Evolutionary conservation across 495 filamentous ascomycete genomes (phyloP).

Genomic region (Aspergillus conjunctus): DNA sequence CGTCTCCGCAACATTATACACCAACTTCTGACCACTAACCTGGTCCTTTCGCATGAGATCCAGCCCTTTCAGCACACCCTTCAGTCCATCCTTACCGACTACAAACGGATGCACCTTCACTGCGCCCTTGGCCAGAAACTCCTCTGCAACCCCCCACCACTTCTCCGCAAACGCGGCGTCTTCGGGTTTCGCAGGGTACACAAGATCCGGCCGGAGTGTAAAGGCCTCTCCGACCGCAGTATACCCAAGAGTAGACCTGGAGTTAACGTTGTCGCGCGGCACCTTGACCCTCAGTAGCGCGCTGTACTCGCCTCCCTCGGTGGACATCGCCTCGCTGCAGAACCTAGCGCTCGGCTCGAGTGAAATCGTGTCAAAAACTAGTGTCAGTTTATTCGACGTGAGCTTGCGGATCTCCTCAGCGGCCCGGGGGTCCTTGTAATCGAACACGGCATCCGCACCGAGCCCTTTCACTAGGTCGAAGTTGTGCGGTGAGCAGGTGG

Average conservation of each 20-base stretch:
- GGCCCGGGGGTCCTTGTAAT: background rate
- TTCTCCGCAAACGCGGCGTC: background rate
- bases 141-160: background rate
- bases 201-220: background rate
- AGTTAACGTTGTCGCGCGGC: background rate
- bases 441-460: background rate
- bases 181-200: background rate
- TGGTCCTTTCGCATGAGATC: background rate
- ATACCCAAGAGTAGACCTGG: background rate
- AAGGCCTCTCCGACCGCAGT: background rate
- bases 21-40: slow-evolving; percentile 3
- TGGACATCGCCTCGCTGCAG: background rate
- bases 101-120: background rate
- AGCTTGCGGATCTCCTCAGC: background rate
- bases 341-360: background rate
- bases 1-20: background rate
- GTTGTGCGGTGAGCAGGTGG: slow-evolving; percentile 4
- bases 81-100: background rate
- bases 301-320: background rate
- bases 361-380: background rate
- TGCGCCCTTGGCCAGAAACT: background rate
- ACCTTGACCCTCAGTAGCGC: background rate
- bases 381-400: background rate
- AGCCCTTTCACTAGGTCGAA: background rate
- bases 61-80: background rate